Percentiles rank a stretch among this genome's conserved stretches.
phyloP scores from a whole-genome alignment of 169 alveolate species.

The Nephromyces sp. region DNA sequence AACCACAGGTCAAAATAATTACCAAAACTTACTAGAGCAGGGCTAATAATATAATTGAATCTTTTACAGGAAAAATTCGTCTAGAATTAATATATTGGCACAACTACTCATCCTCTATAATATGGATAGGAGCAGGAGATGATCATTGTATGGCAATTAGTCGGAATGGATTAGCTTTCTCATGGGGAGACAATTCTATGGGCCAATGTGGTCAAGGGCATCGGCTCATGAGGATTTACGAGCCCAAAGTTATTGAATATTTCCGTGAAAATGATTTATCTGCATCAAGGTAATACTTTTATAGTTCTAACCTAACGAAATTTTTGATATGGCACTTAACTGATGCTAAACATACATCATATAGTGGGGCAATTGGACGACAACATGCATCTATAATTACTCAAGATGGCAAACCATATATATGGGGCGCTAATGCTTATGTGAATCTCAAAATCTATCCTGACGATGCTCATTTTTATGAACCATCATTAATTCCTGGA shows the following conservation, averaged over 20 bases:
- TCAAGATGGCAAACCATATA: constrained; percentile 23
- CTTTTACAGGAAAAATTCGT: constrained; percentile 11
- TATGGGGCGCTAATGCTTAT: constrained; percentile 32
- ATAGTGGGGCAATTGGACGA: constrained; percentile 25
- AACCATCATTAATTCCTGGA: constrained; percentile 25
- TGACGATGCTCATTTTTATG: constrained; percentile 28
- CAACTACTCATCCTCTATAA: constrained; percentile 22
- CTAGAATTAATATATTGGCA: constrained; percentile 11
- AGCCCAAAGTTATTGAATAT: constrained; percentile 10
- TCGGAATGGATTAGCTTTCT: constrained; percentile 25
- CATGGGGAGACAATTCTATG: constrained; percentile 32
- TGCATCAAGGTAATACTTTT: not conserved
- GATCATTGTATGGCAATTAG: constrained; percentile 32
- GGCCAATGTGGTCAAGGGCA: constrained; percentile 41
- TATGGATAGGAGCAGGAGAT: constrained; percentile 25
- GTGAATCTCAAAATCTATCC: constrained; percentile 20
- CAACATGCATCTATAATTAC: constrained; percentile 28
- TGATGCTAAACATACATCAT: not conserved
- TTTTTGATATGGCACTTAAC: not conserved
- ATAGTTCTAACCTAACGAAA: not conserved
- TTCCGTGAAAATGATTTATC: constrained; percentile 7
- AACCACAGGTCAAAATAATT: no score
- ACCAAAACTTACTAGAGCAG: no score
- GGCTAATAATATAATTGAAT: no score
- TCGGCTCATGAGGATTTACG: constrained; percentile 4